Evolutionary conservation across 257 asterid genomes (phyloP).

Genomic region (Galeopsis tetrahit): DNA sequence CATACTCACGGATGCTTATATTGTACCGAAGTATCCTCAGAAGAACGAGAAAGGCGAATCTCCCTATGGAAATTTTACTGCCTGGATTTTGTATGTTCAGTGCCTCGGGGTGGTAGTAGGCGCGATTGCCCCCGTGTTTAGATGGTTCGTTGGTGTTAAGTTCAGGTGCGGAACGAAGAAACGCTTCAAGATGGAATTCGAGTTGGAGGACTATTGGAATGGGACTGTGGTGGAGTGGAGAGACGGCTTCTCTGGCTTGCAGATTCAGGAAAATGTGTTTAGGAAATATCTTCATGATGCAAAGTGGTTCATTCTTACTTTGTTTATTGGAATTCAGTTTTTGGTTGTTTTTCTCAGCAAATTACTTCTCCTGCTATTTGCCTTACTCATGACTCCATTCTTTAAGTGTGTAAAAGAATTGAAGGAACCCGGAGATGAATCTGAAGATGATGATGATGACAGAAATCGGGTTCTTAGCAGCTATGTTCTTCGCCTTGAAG

Average conservation of each 20-base stretch:
- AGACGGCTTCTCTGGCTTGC: slow-evolving; percentile 3
- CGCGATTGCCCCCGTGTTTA: slow-evolving; percentile 9
- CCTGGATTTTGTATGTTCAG: slow-evolving; percentile 14
- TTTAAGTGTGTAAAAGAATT: neutral
- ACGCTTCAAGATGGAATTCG: neutral
- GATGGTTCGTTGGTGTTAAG: slow-evolving; percentile 13
- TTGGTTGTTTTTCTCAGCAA: slow-evolving; percentile 8
- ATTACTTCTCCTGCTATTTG: neutral
- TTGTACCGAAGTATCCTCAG: neutral
- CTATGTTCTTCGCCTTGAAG: slow-evolving; percentile 46
- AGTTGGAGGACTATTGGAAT: slow-evolving; percentile 21
- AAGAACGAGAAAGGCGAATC: neutral
- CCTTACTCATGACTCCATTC: neutral
- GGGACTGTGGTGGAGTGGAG: slow-evolving; percentile 22
- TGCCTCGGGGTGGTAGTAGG: neutral
- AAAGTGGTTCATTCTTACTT: neutral
- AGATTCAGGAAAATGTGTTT: neutral
- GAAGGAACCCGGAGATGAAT: neutral
- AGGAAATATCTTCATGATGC: slow-evolving; percentile 13
- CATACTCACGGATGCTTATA: neutral
- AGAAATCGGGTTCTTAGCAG: neutral
- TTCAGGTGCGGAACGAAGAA: slow-evolving; percentile 3
- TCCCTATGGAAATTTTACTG: neutral
- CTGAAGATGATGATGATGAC: neutral
- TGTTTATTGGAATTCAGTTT: neutral